Evolutionary conservation across 306 rosid genomes (phyloP), one percentile per base, ranked within the genome.

Genomic region (Lagenaria siceraria): DNA sequence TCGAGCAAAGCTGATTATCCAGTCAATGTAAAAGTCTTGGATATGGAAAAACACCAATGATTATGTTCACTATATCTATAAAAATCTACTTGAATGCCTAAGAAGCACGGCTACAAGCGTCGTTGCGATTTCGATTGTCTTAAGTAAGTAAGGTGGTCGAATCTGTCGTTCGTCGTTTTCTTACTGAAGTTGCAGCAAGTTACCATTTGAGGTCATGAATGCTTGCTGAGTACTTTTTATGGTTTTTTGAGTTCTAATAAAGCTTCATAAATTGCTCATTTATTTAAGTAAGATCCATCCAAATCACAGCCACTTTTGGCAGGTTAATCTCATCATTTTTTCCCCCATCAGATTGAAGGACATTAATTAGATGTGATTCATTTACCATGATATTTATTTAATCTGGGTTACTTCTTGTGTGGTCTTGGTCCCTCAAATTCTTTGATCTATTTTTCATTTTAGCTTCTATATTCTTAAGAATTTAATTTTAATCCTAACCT

Each of bases 1-100:
- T 40, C 31, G 61, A 61, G 75, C 66, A 10, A 6, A 18, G n/a
- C 24, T 52, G 69, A 60, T 38, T 29, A 60, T 78, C 48, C 77
- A 75, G 78, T 77, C 22, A 59, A 79, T 76, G 52, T 33, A 53
- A 77, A 51, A 59, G 55, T 80, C 77, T 75, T 40, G 61, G 60
- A 55, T 38, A 63, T 80, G 62, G 33, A n/a, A 36, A 27, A 53
- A 54, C 62, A 75, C 21, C 22, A 21, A 55, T 51, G 46, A 27
- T 73, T 17, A 5, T 31, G 77, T 73, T 73, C 46, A 24, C 43
- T 49, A 49, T 8, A 29, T 51, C 27, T 18, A 27, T 52, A 73
- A 73, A 51, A 49, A 73, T 52, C 29, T 73, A 73, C 77, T 73
- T 73, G 38, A 27, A 73, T 18, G 61, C 31, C 61, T 48, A 19